These are phyloP conservation scores for Inonotus obliquus DNA, from an alignment of 1,284 basidiomycete species.

Conservation along the genomic window DNA sequence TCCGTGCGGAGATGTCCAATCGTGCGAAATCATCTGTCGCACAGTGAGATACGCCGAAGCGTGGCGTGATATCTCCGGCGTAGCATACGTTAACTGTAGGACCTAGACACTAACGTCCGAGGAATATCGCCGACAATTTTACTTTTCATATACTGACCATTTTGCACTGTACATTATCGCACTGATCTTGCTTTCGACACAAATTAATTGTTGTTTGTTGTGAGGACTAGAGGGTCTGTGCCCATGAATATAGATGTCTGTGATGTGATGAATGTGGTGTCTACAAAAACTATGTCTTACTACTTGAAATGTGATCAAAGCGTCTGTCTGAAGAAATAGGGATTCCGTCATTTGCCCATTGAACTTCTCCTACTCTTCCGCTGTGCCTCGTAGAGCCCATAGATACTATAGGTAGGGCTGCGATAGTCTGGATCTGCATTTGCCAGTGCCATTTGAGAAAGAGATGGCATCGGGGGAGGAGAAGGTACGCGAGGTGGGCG, in stretches of 20 bases:
- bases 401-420: conserved; percentile 79
- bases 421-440: conserved; percentile 61
- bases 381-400: conserved; percentile 63
- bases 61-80: neutral
- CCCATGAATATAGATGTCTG: neutral
- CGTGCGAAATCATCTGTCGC: neutral
- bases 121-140: neutral
- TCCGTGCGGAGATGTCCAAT: neutral
- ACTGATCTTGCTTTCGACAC: neutral
- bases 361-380: conserved; percentile 42
- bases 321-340: neutral
- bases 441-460: conserved; percentile 70
- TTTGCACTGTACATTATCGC: conserved; percentile 11
- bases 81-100: neutral
- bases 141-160: neutral
- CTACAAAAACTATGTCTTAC: neutral
- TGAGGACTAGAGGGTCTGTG: neutral
- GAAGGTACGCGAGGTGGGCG: conserved; percentile 73
- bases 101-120: neutral
- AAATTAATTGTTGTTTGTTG: neutral
- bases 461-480: conserved; percentile 65
- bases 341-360: neutral
- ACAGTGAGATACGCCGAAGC: neutral
- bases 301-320: neutral
- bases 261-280: neutral